Conservation (phyloP, 1,139 yeast genomes). For the Kodamaea sp. region DNA sequence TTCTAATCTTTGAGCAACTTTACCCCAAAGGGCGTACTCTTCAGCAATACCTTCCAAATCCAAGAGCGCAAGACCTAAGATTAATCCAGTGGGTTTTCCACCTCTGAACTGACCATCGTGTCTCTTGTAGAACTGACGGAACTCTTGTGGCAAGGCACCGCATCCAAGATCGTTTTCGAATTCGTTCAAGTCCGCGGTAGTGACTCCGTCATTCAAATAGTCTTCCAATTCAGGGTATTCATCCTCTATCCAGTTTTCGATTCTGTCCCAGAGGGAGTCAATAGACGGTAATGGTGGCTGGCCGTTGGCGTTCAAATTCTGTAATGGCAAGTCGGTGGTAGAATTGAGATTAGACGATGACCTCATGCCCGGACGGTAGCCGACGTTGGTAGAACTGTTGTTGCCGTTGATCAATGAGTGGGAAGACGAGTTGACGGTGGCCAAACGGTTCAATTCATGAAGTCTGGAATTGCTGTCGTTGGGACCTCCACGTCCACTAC, state of each 20-base stretch:
- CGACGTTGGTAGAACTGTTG: slow-evolving; percentile 23
- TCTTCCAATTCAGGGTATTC: slow-evolving; percentile 82
- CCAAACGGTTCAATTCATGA: slow-evolving; percentile 45
- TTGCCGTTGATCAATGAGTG: slow-evolving; percentile 26
- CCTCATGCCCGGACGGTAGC: slow-evolving; percentile 40
- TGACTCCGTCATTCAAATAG: slow-evolving; percentile 67
- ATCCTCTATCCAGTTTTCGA: slow-evolving; percentile 72
- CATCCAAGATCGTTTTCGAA: slow-evolving; percentile 71
- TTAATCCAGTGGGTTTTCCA: slow-evolving; percentile 72
- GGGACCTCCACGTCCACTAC: slow-evolving; percentile 13
- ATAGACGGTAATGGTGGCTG: slow-evolving; percentile 74
- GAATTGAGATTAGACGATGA: slow-evolving; percentile 28
- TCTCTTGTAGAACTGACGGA: slow-evolving; percentile 70
- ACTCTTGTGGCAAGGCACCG: slow-evolving; percentile 67
- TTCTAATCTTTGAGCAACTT: slow-evolving; percentile 57
- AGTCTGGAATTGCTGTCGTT: slow-evolving; percentile 32
- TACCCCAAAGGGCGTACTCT: slow-evolving; percentile 74
- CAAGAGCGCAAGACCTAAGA: slow-evolving; percentile 69
- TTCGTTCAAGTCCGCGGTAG: slow-evolving; percentile 74
- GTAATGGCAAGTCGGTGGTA: slow-evolving; percentile 40
- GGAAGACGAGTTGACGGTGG: slow-evolving; percentile 41
- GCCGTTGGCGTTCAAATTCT: slow-evolving; percentile 47
- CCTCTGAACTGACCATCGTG: slow-evolving; percentile 85
- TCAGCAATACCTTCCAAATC: slow-evolving; percentile 72
- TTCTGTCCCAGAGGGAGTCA: slow-evolving; percentile 69